Evolutionary conservation across 805 yeast genomes (phyloP).

Genomic region (Candida parachauliodes): DNA sequence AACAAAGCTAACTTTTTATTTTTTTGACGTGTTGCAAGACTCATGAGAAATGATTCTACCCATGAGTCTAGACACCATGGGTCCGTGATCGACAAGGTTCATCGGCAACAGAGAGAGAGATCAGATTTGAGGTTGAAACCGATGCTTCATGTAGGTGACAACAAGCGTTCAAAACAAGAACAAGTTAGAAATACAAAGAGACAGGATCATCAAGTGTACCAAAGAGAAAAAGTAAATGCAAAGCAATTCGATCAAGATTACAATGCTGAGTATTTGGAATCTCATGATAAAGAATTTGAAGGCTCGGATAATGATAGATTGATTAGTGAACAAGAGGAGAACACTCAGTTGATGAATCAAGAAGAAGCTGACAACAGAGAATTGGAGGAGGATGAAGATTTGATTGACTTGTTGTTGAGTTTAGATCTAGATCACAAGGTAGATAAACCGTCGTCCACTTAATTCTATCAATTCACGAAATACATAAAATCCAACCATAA

Average conservation of each 20-base stretch:
- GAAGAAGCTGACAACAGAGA: slow-evolving; percentile 20
- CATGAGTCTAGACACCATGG: neutral
- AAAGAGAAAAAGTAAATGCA: slow-evolving; percentile 17
- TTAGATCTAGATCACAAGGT: neutral
- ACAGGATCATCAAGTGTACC: slow-evolving; percentile 15
- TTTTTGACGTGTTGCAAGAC: neutral
- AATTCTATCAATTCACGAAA: no score
- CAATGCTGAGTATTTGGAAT: slow-evolving; percentile 10
- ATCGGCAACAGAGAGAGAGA: slow-evolving; percentile 16
- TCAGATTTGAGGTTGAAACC: slow-evolving; percentile 14
- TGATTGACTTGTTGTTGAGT: slow-evolving; percentile 9
- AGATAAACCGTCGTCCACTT: no score
- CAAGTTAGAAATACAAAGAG: slow-evolving; percentile 23
- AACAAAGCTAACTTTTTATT: no score
- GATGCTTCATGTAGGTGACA: slow-evolving; percentile 14
- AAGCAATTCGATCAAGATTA: slow-evolving; percentile 14
- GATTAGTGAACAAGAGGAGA: slow-evolving; percentile 18
- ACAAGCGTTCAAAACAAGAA: slow-evolving; percentile 20
- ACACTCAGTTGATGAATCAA: neutral
- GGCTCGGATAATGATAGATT: slow-evolving; percentile 18
- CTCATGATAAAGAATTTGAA: slow-evolving; percentile 8
- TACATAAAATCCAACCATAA: no score
- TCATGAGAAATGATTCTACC: no score
- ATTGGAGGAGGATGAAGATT: slow-evolving; percentile 12
- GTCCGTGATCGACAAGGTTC: slow-evolving; percentile 13